Evolutionary conservation across 768 basidiomycete species (phyloP).

Genomic region (Suillus cothurnatus): DNA sequence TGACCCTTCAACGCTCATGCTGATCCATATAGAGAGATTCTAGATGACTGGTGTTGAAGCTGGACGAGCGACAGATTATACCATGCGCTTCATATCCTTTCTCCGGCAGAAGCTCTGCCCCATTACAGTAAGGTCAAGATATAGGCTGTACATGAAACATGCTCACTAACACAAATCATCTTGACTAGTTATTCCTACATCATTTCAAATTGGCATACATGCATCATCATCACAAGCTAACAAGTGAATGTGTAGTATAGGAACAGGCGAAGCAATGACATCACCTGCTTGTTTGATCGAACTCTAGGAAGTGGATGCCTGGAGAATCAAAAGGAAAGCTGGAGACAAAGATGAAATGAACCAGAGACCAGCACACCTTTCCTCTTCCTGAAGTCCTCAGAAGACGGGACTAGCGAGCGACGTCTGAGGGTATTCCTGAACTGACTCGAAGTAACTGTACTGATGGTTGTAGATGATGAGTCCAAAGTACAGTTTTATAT

Average conservation of each 20-base stretch:
- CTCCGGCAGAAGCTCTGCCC: constrained; percentile 79
- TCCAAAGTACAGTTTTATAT: neutral
- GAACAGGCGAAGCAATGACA: neutral
- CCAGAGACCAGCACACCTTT: constrained; percentile 95
- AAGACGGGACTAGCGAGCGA: constrained; percentile 48
- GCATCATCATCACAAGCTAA: constrained; percentile 1
- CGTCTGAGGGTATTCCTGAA: constrained; percentile 3
- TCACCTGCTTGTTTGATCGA: no score
- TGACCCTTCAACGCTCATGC: no score
- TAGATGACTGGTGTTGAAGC: constrained; percentile 95
- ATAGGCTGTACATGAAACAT: neutral
- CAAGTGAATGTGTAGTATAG: constrained; percentile 5
- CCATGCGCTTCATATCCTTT: constrained; percentile 95
- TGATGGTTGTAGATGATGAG: neutral
- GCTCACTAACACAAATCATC: constrained; percentile 93
- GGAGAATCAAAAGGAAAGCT: no score
- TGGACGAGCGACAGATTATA: constrained; percentile 95
- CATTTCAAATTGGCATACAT: constrained; percentile 1
- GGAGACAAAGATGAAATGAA: constrained; percentile 41
- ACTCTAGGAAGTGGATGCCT: neutral
- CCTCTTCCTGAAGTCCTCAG: constrained; percentile 83
- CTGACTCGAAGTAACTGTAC: neutral
- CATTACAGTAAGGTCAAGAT: constrained; percentile 28
- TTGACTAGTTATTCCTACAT: constrained; percentile 89
- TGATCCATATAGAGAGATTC: constrained; percentile 93